Evolutionary conservation across 306 rosid genomes (phyloP).

Genomic region (Citrullus colocynthis): DNA sequence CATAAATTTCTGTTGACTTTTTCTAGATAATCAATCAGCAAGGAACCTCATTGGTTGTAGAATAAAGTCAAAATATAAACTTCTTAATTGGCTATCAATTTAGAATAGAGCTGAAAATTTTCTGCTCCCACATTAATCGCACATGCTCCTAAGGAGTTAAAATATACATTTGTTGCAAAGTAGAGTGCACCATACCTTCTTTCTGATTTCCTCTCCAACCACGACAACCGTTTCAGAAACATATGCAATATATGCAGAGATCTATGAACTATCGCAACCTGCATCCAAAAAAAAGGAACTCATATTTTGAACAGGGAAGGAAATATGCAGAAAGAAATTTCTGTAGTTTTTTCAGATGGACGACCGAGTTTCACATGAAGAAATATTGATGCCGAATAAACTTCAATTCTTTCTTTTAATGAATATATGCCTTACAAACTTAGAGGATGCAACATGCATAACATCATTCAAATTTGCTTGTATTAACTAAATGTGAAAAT

Average conservation of each 20-base stretch:
- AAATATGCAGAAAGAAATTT: neutral
- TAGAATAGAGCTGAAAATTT: neutral
- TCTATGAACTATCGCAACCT: conserved; percentile 58
- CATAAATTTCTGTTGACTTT: neutral
- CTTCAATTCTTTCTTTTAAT: neutral
- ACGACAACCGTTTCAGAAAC: conserved; percentile 51
- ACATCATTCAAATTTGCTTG: neutral
- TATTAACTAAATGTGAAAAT: neutral
- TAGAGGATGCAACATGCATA: neutral
- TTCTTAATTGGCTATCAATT: neutral
- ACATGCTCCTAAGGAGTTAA: neutral
- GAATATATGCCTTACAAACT: neutral
- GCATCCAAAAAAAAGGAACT: conserved; percentile 14
- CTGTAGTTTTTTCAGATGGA: neutral
- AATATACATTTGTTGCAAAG: neutral
- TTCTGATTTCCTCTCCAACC: conserved; percentile 27
- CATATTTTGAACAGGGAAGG: neutral
- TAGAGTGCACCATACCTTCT: conserved; percentile 43
- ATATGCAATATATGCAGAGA: conserved; percentile 49
- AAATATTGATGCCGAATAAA: neutral
- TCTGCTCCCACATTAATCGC: neutral
- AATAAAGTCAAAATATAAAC: neutral
- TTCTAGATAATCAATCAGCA: neutral
- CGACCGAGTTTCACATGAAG: neutral
- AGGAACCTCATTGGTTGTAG: neutral